Conservation (phyloP, 2,329 filamentous ascomycete genomes). For the Epichloe sp. region DNA sequence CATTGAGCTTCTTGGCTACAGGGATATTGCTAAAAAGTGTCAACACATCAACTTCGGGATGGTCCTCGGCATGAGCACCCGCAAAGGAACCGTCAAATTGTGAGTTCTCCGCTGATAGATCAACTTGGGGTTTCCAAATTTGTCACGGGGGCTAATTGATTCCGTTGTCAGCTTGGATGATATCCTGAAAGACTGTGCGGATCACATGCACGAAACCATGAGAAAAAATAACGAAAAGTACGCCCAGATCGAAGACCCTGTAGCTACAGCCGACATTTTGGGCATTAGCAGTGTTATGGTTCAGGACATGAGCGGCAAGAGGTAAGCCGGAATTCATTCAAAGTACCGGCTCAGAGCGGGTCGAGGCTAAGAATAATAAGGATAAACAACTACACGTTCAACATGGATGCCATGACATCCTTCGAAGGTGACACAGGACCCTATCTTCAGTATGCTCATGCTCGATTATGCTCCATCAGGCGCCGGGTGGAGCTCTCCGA, state of each 20-base stretch:
- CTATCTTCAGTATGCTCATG: conserved; percentile 74
- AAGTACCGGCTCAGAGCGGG: neutral
- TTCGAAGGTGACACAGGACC: conserved; percentile 80
- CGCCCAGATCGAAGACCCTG: conserved; percentile 72
- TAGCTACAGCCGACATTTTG: conserved; percentile 68
- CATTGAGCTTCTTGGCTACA: conserved; percentile 55
- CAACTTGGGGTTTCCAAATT: conserved; percentile 1
- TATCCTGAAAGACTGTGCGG: conserved; percentile 50
- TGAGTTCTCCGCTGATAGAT: conserved; percentile 1
- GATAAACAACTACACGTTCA: conserved; percentile 58
- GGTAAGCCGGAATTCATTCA: conserved; percentile 33
- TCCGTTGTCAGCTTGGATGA: conserved; percentile 6
- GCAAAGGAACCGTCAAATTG: conserved; percentile 63
- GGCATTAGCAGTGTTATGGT: conserved; percentile 96
- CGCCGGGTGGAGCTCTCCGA: conserved; percentile 39
- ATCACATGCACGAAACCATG: conserved; percentile 99
- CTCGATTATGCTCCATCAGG: conserved; percentile 53
- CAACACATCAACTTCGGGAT: conserved; percentile 68
- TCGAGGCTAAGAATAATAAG: conserved; percentile 12
- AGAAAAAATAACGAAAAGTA: conserved; percentile 85
- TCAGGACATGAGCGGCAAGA: conserved; percentile 94
- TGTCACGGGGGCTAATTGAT: neutral
- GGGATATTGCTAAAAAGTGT: conserved; percentile 56
- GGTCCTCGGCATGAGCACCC: conserved; percentile 57
- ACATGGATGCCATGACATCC: conserved; percentile 69